Evolutionary conservation across 2,329 filamentous ascomycete genomes (phyloP).

Genomic region (Xylaria sp.): DNA sequence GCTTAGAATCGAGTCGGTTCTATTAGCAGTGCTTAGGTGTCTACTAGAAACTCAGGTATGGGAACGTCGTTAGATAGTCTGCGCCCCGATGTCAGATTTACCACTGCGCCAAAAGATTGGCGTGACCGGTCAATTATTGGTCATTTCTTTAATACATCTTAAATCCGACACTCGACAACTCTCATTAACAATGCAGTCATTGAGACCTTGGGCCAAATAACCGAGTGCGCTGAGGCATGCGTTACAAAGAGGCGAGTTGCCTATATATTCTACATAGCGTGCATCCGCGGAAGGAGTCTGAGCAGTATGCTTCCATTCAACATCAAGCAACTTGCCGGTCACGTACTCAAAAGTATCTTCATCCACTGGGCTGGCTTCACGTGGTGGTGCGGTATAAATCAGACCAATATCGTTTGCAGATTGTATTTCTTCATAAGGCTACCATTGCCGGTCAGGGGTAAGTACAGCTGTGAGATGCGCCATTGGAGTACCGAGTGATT

Average conservation of each 20-base stretch:
- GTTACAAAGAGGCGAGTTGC: not conserved
- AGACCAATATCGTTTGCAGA: not conserved
- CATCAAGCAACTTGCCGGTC: not conserved
- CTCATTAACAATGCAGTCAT: not conserved
- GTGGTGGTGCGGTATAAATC: not conserved
- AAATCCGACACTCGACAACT: no score
- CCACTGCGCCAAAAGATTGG: no score
- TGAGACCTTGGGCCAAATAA: not conserved
- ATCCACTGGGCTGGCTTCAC: not conserved
- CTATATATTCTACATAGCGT: not conserved
- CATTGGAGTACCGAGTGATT: not conserved
- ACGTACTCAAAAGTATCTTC: slow-evolving; percentile 5
- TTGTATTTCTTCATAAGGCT: not conserved
- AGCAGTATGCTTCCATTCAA: not conserved
- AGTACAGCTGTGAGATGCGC: not conserved
- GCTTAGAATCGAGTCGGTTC: no score
- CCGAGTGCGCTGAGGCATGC: slow-evolving; percentile 9
- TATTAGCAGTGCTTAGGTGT: no score
- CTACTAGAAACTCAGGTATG: no score
- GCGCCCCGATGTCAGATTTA: no score
- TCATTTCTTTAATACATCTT: no score
- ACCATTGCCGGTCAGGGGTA: not conserved
- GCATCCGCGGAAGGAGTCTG: slow-evolving; percentile 1
- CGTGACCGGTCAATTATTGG: no score
- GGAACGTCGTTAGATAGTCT: no score